Conservation (phyloP, 495 filamentous ascomycete species). For the Aspergillus nanangensis region DNA sequence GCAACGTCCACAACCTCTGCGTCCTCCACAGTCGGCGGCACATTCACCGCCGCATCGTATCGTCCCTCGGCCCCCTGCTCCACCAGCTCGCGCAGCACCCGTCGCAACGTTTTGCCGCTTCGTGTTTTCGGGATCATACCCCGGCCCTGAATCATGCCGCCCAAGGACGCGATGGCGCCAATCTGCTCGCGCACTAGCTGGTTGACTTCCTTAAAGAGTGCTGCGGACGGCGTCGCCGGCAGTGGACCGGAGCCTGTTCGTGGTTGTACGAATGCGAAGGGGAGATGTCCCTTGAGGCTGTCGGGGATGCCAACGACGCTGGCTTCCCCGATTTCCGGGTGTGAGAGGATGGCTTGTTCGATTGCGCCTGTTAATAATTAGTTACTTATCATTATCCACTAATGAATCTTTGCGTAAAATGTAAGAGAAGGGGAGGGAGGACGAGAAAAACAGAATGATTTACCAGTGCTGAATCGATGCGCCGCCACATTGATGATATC, state of each 20-base stretch:
- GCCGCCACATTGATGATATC: conserved; percentile 96
- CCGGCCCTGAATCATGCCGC: conserved; percentile 76
- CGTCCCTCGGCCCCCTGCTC: conserved; percentile 55
- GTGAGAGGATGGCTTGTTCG: conserved; percentile 83
- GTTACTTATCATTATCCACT: neutral
- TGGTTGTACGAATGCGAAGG: conserved; percentile 79
- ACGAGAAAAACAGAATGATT: conserved; percentile 5
- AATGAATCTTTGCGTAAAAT: neutral
- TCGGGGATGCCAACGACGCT: conserved; percentile 86
- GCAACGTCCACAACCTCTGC: conserved; percentile 53
- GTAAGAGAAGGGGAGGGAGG: neutral
- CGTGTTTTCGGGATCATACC: conserved; percentile 93
- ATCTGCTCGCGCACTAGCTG: conserved; percentile 72
- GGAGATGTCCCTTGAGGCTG: conserved; percentile 79
- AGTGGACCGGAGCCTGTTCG: conserved; percentile 37
- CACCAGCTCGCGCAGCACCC: conserved; percentile 75
- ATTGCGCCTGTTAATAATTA: conserved; percentile 63
- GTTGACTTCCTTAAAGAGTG: conserved; percentile 60
- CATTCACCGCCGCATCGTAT: conserved; percentile 46
- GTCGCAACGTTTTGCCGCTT: conserved; percentile 78
- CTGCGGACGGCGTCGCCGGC: conserved; percentile 37
- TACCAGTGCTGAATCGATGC: conserved; percentile 85
- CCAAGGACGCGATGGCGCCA: conserved; percentile 78
- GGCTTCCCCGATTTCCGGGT: conserved; percentile 72
- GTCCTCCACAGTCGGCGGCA: conserved; percentile 61